These are phyloP conservation scores for Talaromyces marneffei DNA, from an alignment of 2,329 filamentous ascomycete species.

Conservation along the genomic window DNA sequence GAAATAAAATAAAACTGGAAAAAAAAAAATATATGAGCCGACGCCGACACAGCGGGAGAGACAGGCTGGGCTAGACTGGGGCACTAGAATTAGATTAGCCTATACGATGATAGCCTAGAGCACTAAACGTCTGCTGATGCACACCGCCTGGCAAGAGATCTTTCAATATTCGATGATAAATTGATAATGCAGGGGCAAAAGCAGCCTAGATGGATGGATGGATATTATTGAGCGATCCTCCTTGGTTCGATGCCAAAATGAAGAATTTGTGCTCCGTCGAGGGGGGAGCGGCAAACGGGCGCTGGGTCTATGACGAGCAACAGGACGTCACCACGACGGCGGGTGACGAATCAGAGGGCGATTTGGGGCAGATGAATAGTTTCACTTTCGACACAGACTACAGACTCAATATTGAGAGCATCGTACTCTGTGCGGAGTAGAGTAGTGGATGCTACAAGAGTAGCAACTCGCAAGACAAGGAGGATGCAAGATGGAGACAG, in stretches of 20 bases:
- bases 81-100: no score
- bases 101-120: background rate
- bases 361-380: background rate
- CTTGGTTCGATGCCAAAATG: background rate
- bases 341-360: background rate
- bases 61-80: slow-evolving; percentile 4
- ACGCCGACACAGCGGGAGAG: background rate
- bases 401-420: background rate
- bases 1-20: background rate
- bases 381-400: background rate
- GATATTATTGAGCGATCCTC: background rate
- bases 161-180: no score
- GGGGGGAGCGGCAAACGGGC: background rate
- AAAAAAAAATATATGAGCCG: background rate
- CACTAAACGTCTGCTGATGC: background rate
- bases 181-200: slow-evolving; percentile 1
- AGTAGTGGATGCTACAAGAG: background rate
- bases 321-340: background rate
- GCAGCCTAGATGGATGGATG: background rate
- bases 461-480: no score
- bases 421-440: no score
- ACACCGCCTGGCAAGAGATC: slow-evolving; percentile 4
- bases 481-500: background rate
- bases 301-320: slow-evolving; percentile 11
- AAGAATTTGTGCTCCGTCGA: no score